Conservation (phyloP, 148 eudicot species). For the Chenopodium berlandieri region DNA sequence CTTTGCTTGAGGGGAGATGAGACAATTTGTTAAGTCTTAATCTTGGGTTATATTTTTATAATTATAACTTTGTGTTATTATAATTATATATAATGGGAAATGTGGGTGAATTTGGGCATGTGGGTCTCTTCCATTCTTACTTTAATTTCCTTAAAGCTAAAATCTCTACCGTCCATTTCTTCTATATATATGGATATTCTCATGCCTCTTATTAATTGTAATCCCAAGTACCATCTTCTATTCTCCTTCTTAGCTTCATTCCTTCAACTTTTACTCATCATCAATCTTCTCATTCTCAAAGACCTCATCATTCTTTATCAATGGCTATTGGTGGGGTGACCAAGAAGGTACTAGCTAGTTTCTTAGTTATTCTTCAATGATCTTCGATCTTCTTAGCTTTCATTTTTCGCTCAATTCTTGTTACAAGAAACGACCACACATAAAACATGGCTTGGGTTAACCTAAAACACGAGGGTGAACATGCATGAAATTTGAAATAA, state of each 20-base stretch:
- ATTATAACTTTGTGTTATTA: background rate
- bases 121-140: conserved; percentile 10
- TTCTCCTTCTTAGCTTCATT: background rate
- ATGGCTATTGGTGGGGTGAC: conserved; percentile 28
- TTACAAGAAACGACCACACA: background rate
- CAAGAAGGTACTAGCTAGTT: conserved; percentile 21
- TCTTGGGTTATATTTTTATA: background rate
- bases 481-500: no score
- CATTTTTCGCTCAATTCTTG: no score
- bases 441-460: no score
- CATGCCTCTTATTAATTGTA: conserved; percentile 8
- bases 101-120: conserved; percentile 19
- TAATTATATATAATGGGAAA: background rate
- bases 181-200: conserved; percentile 32
- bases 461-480: no score
- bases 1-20: conserved; percentile 11
- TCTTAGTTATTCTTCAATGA: no score
- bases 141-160: conserved; percentile 6
- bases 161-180: conserved; percentile 21
- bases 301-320: background rate
- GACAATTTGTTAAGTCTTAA: conserved; percentile 9
- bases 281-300: background rate
- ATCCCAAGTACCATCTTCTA: background rate
- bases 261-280: background rate
- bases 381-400: conserved; percentile 2